Evolutionary conservation across 805 yeast species (phyloP), one percentile per base, ranked within the genome.

Genomic region (Saturnispora hagleri): DNA sequence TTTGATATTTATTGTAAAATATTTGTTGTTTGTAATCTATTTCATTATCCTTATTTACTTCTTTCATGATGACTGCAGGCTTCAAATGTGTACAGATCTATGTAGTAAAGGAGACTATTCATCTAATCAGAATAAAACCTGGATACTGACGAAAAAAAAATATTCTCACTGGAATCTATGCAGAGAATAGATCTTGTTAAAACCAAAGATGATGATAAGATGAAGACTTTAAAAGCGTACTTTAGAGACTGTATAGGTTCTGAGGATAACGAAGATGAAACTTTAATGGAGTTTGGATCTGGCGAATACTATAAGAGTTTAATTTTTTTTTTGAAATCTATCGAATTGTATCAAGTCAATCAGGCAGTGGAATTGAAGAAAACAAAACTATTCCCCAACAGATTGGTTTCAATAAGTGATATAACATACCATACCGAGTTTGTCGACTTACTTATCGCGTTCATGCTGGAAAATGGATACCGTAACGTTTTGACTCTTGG

Each of bases 401-500:
- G 51, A 24, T 33, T 58, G 15, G 10, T 53, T 17, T 46, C 52
- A 3, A 50, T 40, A 22, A 38, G 54, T 17, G 50, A 50, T 6
- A 45, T 22, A 8, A 49, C 52, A 13, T 54, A 52, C 17, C 67
- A 71, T 59, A 52, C 60, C 12, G 73, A 71, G 22, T 59, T 74
- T 3, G 59, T 81, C 3, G 81, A 79, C 53, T 51, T 60, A 7
- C 55, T 79, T n/a, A 58, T 78, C 1, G 53, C 55, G 2, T 62
- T 62, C 50, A 55, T 77, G 36, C 45, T 68, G 1, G 52, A 55
- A 2, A 57, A 61, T 10, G 64, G 65, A 20, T 57, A 62, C 2
- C 52, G 61, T 3, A 78, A 79, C 59, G 68, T 69, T 0, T 48
- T 82, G 5, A 55, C 68, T 0, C 58, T 60, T 44, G 86, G 84